Percentiles rank a stretch among this genome's conserved stretches.
These are phyloP conservation scores for Vanderwaltozyma yarrowii DNA, from an alignment of 805 yeast genomes.

Conservation along the genomic window DNA sequence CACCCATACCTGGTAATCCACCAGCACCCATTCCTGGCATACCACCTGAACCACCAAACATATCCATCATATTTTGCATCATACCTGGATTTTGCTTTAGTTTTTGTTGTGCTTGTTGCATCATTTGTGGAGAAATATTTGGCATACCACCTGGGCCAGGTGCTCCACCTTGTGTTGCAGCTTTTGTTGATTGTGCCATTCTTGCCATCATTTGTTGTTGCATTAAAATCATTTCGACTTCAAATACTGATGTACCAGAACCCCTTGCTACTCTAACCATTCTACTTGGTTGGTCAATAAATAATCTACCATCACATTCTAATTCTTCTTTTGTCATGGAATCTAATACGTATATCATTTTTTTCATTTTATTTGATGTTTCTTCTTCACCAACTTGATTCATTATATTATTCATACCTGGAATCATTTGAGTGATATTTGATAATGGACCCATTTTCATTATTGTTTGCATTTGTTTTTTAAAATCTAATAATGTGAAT, in stretches of 20 bases:
- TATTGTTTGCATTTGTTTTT: conserved; percentile 89
- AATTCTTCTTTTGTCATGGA: conserved; percentile 91
- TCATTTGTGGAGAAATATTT: conserved; percentile 35
- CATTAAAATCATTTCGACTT: conserved; percentile 84
- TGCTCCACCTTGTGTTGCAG: conserved; percentile 32
- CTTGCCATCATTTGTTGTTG: conserved; percentile 92
- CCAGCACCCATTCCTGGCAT: no score
- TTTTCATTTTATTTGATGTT: conserved; percentile 69
- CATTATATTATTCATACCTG: conserved; percentile 82
- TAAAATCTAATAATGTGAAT: conserved; percentile 82
- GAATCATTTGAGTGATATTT: conserved; percentile 91
- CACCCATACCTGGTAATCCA: conserved; percentile 28
- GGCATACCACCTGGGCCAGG: conserved; percentile 56
- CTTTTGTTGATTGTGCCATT: conserved; percentile 68
- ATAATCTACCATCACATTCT: conserved; percentile 78
- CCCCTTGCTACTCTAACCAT: conserved; percentile 89
- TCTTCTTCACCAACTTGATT: conserved; percentile 88
- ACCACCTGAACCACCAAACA: conserved; percentile 53
- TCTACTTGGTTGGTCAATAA: conserved; percentile 73
- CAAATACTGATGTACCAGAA: conserved; percentile 84
- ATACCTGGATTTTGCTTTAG: conserved; percentile 63
- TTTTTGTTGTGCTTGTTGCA: conserved; percentile 46
- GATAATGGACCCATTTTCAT: conserved; percentile 95
- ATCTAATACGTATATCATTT: conserved; percentile 87
- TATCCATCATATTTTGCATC: conserved; percentile 64